phyloP scores from a whole-genome alignment of 148 eudicot genomes.

The Fallopia convolvulus region DNA sequence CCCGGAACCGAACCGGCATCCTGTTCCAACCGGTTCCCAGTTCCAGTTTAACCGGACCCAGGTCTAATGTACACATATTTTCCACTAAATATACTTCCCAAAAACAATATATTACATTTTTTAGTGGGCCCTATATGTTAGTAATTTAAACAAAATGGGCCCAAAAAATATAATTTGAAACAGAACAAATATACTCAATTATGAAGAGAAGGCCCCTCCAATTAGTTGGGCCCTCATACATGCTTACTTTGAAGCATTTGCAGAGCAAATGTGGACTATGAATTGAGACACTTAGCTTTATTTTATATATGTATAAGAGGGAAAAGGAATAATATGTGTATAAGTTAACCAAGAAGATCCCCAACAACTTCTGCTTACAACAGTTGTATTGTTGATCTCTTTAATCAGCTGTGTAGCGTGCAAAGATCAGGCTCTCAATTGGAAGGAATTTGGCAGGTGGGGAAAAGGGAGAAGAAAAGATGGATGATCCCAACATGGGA shows the following conservation, averaged over 20 bases:
- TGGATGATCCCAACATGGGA: slow-evolving; percentile 10
- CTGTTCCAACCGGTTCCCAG: no score
- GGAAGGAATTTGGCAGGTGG: slow-evolving; percentile 11
- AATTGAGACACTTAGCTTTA: background rate
- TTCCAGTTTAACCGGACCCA: no score
- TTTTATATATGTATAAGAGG: background rate
- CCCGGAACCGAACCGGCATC: no score
- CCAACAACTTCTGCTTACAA: background rate
- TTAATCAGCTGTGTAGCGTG: slow-evolving; percentile 8
- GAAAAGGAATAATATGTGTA: background rate
- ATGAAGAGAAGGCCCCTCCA: slow-evolving; percentile 4
- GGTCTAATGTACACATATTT: background rate
- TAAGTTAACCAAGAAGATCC: background rate
- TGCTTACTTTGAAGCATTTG: background rate
- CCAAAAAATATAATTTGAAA: background rate
- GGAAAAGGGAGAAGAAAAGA: background rate
- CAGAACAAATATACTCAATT: background rate
- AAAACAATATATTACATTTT: background rate
- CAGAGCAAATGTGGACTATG: background rate
- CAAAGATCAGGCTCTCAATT: slow-evolving; percentile 6
- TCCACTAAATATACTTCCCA: background rate
- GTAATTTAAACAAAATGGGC: background rate
- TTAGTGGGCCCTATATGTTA: background rate
- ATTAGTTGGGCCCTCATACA: background rate
- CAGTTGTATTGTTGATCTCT: slow-evolving; percentile 5